Base-by-base conservation (phyloP, 208 protist genomes). In the Wallacemonas rigidus region DNA sequence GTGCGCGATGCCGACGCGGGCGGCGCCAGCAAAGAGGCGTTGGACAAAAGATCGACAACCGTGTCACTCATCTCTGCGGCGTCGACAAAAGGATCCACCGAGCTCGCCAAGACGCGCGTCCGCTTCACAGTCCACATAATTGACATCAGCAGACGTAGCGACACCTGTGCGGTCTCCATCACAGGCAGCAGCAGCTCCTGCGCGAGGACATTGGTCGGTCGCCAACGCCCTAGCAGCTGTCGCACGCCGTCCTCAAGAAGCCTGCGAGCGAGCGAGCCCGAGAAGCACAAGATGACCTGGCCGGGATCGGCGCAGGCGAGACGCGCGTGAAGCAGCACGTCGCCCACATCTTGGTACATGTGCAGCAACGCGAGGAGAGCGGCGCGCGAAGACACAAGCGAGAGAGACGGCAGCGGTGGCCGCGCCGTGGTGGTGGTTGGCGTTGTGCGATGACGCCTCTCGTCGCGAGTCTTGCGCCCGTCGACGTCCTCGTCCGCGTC, bases 261-360 rank as follows among this genome's bases (percentile, higher is more conserved):
- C 4, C 60, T 53, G 2, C 73, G 64, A 11, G 69, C 56, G 12
- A 89, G 57, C 9, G 55, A 70, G 1, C 77, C 69, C 11, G 74
- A 69, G 54, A 90, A 78, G 1, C 50, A 60, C 40, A 90, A 36
- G 0, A 83, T 41, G 2, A 71, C 71, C 55, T 90, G 88, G 12
- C 83, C 68, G 1, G 88, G 75, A 39, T 93, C 88, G 11, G 79
- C 71, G 53, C 85, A 83, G 48, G 76, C 74, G 38, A 93, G 75
- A 9, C 51, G 36, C 9, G 74, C 73, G 35, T 79, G 77, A 3
- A 93, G 55, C 14, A 93, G 51, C 1, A 85, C 76, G 1, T 48
- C 48, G 14, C 88, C 88, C 39, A 90, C 85, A 60, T 93, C 88
- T 1, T 70, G 35, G 38, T 81, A 80, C 2, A 87, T 35, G 0